Percentiles rank a stretch among this genome's conserved stretches.
These are phyloP conservation scores for Uronychia binucleata DNA, from an alignment of 73 alveolate genomes.

Conservation along the genomic window DNA sequence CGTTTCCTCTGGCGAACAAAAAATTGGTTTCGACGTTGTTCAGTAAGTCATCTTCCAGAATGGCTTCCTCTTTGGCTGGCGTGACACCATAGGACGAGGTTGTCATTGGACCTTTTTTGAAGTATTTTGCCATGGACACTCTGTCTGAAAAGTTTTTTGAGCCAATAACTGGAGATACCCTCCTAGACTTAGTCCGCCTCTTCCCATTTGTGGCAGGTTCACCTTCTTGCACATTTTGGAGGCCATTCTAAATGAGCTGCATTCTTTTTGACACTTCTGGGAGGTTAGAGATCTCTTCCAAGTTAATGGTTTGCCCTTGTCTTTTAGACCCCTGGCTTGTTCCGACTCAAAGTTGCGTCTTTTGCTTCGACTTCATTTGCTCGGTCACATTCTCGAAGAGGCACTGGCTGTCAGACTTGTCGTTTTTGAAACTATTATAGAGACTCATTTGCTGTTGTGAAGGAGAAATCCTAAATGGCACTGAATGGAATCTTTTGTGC, in stretches of 20 bases:
- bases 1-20: conserved; percentile 14
- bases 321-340: too few species aligned
- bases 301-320: not conserved
- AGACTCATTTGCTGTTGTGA: too few species aligned
- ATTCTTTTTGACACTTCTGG: not conserved
- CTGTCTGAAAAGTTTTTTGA: too few species aligned
- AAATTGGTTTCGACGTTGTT: conserved; percentile 17
- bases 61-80: not conserved
- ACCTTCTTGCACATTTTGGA: not conserved
- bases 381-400: too few species aligned
- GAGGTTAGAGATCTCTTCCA: not conserved
- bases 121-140: not conserved
- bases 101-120: not conserved
- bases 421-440: too few species aligned
- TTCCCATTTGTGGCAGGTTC: not conserved
- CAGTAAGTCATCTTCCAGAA: conserved; percentile 5
- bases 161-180: not conserved
- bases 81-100: too few species aligned
- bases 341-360: too few species aligned
- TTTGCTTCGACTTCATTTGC: too few species aligned
- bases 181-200: not conserved
- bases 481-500: too few species aligned
- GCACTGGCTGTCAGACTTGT: too few species aligned
- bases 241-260: not conserved
- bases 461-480: too few species aligned